Base-by-base conservation (phyloP, 306 rosid genomes). In the Corylus avellana region DNA sequence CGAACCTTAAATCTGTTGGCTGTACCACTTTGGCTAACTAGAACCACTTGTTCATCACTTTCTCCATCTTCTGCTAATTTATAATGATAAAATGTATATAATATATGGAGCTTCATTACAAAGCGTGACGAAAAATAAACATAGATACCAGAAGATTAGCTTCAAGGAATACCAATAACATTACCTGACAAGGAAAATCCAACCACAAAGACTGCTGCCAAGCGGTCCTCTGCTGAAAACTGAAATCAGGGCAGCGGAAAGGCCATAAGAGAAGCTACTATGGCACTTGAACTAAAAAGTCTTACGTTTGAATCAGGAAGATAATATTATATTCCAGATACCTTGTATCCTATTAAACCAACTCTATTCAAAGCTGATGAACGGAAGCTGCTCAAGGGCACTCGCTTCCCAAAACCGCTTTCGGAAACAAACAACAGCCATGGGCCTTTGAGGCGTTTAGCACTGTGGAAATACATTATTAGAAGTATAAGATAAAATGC, bases 21-120 rank as follows among this genome's bases (percentile, higher is more conserved):
- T 5, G 97, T 95, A 66, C 99, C 99, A 72, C 94, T 95, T 80
- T 95, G 99, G 88, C 98, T 95, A 44, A 95, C 97, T 10, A 95
- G 87, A 80, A 95, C 99, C 70, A 91, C 99, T 93, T 93, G 96
- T 87, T 95, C 99, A 79, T 95, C 99, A 86, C 99, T 95, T 88
- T 93, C 98, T 42, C 94, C 98, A 80, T 93, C 97, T 74, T 91
- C 98, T 95, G 97, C 59, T 39, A 54, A 70, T 68, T 29, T 18
- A n/a, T 42, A 18, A 67, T 67, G 18, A 67, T 11, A 42, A 42
- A 67, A 5, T 12, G 11, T 16, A 13, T 29, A 14, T 11, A 1
- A 27, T 13, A 29, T 25, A 32, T 63, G 47, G 20, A 63, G 8
- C n/a, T 12, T 63, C 20, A 32, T 29, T 7, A 63, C 5, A 27